Conservation (phyloP, 768 basidiomycete species). For the Lactarius evosmus region DNA sequence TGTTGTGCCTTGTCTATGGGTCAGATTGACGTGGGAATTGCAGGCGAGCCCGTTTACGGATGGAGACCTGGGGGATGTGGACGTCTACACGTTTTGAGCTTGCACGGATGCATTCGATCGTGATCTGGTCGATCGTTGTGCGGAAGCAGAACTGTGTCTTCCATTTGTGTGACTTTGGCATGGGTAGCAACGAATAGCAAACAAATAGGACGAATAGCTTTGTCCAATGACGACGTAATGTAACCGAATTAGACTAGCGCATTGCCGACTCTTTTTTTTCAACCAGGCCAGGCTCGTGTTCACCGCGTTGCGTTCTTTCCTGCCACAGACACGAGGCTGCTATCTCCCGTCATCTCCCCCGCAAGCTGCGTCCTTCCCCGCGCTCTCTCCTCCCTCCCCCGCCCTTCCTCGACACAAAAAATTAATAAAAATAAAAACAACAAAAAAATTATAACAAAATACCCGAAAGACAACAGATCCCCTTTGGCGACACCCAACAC, state of each 20-base stretch:
- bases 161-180: too few species aligned
- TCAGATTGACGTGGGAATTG: neutral
- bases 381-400: slow-evolving; percentile 3
- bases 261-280: neutral
- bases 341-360: neutral
- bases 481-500: neutral
- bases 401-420: neutral
- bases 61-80: slow-evolving; percentile 37
- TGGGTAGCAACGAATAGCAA: too few species aligned
- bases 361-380: neutral
- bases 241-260: slow-evolving; percentile 11
- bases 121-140: slow-evolving; percentile 11
- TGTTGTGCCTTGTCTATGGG: neutral
- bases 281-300: neutral
- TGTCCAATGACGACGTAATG: too few species aligned
- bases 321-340: slow-evolving; percentile 21
- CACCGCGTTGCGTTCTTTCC: neutral
- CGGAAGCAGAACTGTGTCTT: neutral
- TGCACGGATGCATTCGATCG: slow-evolving; percentile 6
- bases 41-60: slow-evolving; percentile 34
- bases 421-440: slow-evolving; percentile 7
- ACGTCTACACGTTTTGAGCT: slow-evolving; percentile 39
- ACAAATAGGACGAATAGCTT: too few species aligned
- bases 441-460: neutral
- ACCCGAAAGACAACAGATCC: neutral